These are phyloP conservation scores for Sorghum bicolor DNA, from an alignment of 176 grass and related monocot genomes.

Conservation along the genomic window DNA sequence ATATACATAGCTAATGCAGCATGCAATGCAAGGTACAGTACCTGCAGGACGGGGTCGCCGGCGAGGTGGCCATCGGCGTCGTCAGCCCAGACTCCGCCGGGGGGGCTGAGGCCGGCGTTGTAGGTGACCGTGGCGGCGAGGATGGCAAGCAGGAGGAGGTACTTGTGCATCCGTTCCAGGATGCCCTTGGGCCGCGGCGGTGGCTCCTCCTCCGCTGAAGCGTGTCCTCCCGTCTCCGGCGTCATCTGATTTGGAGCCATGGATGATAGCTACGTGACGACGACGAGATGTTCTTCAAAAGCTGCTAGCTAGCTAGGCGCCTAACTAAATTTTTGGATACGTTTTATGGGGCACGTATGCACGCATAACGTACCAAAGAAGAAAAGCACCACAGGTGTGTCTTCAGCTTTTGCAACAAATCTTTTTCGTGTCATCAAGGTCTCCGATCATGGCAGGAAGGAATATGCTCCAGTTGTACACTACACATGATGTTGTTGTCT, in stretches of 20 bases:
- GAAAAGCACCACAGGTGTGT: neutral
- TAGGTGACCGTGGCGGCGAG: constrained; percentile 37
- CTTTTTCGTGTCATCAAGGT: neutral
- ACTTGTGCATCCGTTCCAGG: neutral
- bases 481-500: no score
- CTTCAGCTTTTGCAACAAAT: neutral
- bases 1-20: neutral
- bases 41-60: constrained; percentile 29
- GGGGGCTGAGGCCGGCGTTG: constrained; percentile 42
- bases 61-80: neutral
- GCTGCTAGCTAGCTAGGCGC: neutral
- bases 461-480: neutral
- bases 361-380: neutral
- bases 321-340: neutral
- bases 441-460: neutral
- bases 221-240: neutral
- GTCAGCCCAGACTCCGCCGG: constrained; percentile 43
- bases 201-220: neutral
- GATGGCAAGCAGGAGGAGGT: constrained; percentile 18
- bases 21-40: neutral
- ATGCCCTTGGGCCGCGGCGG: neutral
- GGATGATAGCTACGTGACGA: neutral
- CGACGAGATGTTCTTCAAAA: neutral
- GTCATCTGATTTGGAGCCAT: neutral
- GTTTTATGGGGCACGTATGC: neutral